Evolutionary conservation across 352 stramenopile species (phyloP).

Genomic region (Globisporangium megalacanthum): DNA sequence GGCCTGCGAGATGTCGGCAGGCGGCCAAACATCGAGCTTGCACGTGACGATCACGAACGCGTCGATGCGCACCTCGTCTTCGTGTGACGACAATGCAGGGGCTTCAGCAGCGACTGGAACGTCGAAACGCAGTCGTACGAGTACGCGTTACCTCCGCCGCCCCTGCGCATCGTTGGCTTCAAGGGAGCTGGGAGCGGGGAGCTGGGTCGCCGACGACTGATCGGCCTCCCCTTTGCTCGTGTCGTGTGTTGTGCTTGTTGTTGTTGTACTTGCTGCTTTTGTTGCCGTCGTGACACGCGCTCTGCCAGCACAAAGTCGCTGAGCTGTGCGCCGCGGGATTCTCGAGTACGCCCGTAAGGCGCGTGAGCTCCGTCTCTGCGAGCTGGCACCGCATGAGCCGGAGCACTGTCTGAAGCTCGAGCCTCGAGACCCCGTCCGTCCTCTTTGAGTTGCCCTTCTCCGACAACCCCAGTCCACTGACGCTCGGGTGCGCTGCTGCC

Average conservation of each 20-base stretch:
- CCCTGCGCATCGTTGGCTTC: not conserved
- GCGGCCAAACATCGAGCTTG: conserved; percentile 49
- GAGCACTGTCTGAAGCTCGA: conserved; percentile 76
- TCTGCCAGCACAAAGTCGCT: conserved; percentile 45
- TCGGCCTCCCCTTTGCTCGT: not conserved
- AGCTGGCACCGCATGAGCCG: conserved; percentile 68
- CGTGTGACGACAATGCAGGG: conserved; percentile 16
- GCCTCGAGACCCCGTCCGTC: conserved; percentile 44
- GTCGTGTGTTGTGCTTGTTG: not conserved
- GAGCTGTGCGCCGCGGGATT: conserved; percentile 31
- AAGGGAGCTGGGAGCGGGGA: not conserved
- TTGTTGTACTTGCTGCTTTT: conserved; percentile 1
- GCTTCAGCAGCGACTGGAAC: not conserved
- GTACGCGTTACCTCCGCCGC: not conserved
- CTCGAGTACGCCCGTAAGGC: conserved; percentile 45
- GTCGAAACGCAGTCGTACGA: too few species aligned
- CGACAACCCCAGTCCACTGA: conserved; percentile 61
- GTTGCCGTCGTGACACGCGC: conserved; percentile 36
- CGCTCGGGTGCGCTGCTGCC: conserved; percentile 60
- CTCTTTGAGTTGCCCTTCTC: conserved; percentile 61
- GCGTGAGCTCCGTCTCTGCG: conserved; percentile 35
- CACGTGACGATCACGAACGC: conserved; percentile 57
- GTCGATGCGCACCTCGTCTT: conserved; percentile 44
- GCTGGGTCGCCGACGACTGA: not conserved
- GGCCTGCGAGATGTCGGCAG: conserved; percentile 32